Evolutionary conservation across 192 early-diverging fungal genomes (phyloP).

Genomic region (Coemansia sp.): DNA sequence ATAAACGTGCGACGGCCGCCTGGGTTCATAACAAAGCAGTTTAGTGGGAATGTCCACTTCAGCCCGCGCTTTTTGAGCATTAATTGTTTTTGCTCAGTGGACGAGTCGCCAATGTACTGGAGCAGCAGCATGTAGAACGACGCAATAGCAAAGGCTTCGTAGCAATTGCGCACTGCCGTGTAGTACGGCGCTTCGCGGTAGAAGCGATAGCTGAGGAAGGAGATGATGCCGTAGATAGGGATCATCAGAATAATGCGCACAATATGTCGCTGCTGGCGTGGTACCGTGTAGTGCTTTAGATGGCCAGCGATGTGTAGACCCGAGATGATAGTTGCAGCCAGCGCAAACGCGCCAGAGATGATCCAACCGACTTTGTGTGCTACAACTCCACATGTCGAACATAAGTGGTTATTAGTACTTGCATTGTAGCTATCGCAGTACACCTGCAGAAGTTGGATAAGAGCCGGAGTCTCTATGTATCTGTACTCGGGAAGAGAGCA

Average conservation of each 20-base stretch:
- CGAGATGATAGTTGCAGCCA: constrained; percentile 56
- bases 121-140: constrained; percentile 73
- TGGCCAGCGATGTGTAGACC: constrained; percentile 54
- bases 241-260: constrained; percentile 75
- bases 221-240: constrained; percentile 70
- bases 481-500: neutral
- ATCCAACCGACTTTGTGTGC: constrained; percentile 65
- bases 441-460: neutral
- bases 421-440: neutral
- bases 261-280: constrained; percentile 73
- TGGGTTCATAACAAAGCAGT: constrained; percentile 62
- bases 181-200: constrained; percentile 68
- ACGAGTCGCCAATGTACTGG: constrained; percentile 63
- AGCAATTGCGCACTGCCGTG: constrained; percentile 68
- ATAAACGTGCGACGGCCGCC: constrained; percentile 54
- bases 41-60: constrained; percentile 65
- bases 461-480: neutral
- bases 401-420: neutral
- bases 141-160: constrained; percentile 73
- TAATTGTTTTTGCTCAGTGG: constrained; percentile 46
- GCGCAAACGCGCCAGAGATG: constrained; percentile 55
- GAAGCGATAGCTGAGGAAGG: constrained; percentile 68
- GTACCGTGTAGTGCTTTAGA: constrained; percentile 60
- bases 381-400: neutral
- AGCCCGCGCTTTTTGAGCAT: constrained; percentile 42